Base-by-base conservation (phyloP, 208 protist species). In the Leishmania major region DNA sequence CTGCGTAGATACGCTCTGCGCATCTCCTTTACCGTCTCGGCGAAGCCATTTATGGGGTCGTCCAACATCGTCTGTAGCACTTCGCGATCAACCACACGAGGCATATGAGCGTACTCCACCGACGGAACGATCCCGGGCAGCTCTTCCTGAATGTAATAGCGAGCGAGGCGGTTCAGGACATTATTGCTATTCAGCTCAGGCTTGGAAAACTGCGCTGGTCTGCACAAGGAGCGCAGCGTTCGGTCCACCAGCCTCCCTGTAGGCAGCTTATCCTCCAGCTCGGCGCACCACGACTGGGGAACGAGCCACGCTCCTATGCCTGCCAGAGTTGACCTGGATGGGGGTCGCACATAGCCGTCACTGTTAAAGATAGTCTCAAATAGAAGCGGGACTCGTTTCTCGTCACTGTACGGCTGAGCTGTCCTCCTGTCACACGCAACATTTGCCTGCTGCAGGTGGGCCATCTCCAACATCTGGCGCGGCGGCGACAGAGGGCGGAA, bases 401-500 rank as follows among this genome's bases (percentile, higher is more conserved):
- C 72, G 5, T 40, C n/a, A 1, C n/a, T 60, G 49, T 57, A 13
- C 5, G 3, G 31, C 11, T 8, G 72, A 55, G 72, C 28, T 3
- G 49, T 19, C 47, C 22, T 60, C 3, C 3, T 31, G 53, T 35
- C 49, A 57, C 22, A 10, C 31, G 60, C 40, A 15, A 2, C 67
- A 25, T 47, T 4, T 59, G 17, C 6, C 2, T 19, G 74, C 31
- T 47, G 40, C 66, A 28, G 43, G 69, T 2, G 3, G 25, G 66
- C 55, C 49, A 75, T 64, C 53, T 81, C 55, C 66, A 80, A 75
- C 17, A 51, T n/a, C 64, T 89, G 88, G 1, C 83, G 81, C 11
- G 62, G 55, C 6, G 83, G 86, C 7, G 87, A 89, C 51, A 92
- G 78, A 1, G 88, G 87, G 25, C 89, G 79, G 64, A 92, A 89